Evolutionary conservation across 2,329 filamentous ascomycete species (phyloP).

Genomic region (Neofusicoccum cordaticola): DNA sequence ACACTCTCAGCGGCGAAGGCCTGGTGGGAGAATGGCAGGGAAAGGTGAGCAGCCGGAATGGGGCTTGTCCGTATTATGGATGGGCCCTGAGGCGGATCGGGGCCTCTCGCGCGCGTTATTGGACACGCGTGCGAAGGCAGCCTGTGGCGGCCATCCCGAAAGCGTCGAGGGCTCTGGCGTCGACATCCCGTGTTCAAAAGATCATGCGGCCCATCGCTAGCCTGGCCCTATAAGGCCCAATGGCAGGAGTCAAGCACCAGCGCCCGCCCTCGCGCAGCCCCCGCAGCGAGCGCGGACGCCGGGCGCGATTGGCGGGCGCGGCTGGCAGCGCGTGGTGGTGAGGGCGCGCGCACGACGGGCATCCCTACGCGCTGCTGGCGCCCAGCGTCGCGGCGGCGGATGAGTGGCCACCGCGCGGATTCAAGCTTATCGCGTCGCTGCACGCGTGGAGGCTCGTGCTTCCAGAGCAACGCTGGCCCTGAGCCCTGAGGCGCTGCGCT

Average conservation of each 20-base stretch:
- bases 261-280: background rate
- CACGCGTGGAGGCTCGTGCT: constrained; percentile 13
- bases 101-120: constrained; percentile 10
- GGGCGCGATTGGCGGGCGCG: constrained; percentile 1
- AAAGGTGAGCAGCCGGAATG: constrained; percentile 15
- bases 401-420: constrained; percentile 6
- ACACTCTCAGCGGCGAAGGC: constrained; percentile 10
- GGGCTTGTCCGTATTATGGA: constrained; percentile 19
- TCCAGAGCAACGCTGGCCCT: background rate
- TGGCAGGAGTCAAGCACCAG: constrained; percentile 7
- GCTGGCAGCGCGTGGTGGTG: constrained; percentile 5
- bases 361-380: constrained; percentile 1
- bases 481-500: background rate
- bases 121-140: constrained; percentile 13
- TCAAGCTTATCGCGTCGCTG: constrained; percentile 15
- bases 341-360: constrained; percentile 5
- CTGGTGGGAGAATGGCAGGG: constrained; percentile 14
- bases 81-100: constrained; percentile 16
- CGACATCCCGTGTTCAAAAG: constrained; percentile 37
- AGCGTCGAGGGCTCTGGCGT: constrained; percentile 18
- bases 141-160: constrained; percentile 14
- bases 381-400: constrained; percentile 4
- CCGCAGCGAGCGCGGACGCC: background rate
- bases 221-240: constrained; percentile 21
- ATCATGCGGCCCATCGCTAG: constrained; percentile 35